These are phyloP conservation scores for Excoecaria agallocha DNA, from an alignment of 345 rosid genomes.

Conservation along the genomic window DNA sequence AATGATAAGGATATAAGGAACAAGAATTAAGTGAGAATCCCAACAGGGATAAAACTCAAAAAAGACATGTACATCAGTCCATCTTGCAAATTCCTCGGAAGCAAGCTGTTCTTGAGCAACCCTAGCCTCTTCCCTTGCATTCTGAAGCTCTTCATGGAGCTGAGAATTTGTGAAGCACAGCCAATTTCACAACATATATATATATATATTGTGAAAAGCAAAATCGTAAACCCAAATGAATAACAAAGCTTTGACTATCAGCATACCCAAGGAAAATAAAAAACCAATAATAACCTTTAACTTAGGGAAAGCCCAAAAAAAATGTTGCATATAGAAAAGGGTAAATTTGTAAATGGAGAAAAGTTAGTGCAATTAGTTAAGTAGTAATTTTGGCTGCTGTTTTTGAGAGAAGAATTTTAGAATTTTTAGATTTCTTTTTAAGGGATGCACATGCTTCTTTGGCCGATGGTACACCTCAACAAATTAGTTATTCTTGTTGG, in stretches of 20 bases:
- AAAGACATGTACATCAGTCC: conserved; percentile 37
- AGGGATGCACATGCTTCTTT: too few species aligned
- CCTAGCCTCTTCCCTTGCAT: conserved; percentile 60
- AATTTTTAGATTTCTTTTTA: too few species aligned
- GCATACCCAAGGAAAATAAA: neutral
- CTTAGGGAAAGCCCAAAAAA: neutral
- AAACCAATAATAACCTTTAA: neutral
- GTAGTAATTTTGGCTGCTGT: too few species aligned
- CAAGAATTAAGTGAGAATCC: conserved; percentile 18
- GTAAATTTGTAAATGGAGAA: too few species aligned
- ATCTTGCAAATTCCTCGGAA: conserved; percentile 35
- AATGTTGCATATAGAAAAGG: too few species aligned
- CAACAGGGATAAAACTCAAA: conserved; percentile 8
- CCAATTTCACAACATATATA: conserved; percentile 13
- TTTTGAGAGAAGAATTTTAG: too few species aligned
- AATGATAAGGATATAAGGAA: conserved; percentile 14
- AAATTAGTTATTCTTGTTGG: too few species aligned
- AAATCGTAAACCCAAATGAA: neutral
- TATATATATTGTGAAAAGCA: too few species aligned
- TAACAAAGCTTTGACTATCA: neutral
- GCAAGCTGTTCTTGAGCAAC: conserved; percentile 52
- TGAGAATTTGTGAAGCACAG: conserved; percentile 28
- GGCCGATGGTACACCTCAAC: too few species aligned
- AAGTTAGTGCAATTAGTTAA: too few species aligned
- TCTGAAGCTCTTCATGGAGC: conserved; percentile 61